phyloP scores from a whole-genome alignment of 306 rosid species.

The Vigna trinervia region DNA sequence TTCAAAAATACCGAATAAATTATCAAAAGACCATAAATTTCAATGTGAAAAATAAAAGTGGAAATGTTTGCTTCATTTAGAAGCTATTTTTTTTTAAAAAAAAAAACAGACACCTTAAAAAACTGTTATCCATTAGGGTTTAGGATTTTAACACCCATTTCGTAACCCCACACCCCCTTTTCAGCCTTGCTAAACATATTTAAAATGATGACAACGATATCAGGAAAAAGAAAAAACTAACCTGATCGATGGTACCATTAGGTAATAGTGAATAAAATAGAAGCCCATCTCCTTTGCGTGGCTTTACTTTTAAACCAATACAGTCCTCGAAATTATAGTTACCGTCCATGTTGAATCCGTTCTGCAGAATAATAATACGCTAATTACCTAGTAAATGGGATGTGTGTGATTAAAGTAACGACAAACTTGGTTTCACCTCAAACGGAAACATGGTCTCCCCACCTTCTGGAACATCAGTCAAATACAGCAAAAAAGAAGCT shows the following conservation, averaged over 20 bases:
- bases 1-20: too few species aligned
- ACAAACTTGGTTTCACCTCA: constrained; percentile 66
- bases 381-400: constrained; percentile 15
- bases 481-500: constrained; percentile 87
- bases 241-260: constrained; percentile 84
- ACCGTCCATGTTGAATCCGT: constrained; percentile 75
- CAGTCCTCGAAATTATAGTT: constrained; percentile 59
- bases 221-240: constrained; percentile 52
- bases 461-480: constrained; percentile 82
- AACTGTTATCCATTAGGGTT: background rate
- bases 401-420: constrained; percentile 6
- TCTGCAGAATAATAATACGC: constrained; percentile 56
- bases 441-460: constrained; percentile 92
- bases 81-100: too few species aligned
- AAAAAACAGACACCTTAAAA: background rate
- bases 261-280: constrained; percentile 80
- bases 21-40: too few species aligned
- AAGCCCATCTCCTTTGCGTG: constrained; percentile 90
- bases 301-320: constrained; percentile 78
- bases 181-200: background rate
- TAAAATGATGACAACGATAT: background rate
- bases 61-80: too few species aligned
- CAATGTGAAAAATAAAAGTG: too few species aligned
- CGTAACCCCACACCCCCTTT: background rate
- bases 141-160: background rate